A percentile compares a stretch with the other conserved stretches of the same genome.
Conservation (phyloP, 441 rosid species). For the Raphanus hybrid region DNA sequence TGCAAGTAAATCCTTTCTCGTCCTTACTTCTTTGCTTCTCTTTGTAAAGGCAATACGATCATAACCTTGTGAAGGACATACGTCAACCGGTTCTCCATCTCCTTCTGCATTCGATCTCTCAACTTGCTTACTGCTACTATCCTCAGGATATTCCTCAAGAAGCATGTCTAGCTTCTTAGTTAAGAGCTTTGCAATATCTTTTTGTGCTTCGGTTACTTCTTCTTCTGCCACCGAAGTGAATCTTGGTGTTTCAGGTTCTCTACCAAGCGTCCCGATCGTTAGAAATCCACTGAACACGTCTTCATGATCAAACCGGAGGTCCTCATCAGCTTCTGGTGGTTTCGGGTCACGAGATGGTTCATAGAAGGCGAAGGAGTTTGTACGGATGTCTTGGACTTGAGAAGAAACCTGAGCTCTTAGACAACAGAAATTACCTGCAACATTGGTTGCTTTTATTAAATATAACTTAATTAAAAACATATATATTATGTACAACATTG, state of each 20-base stretch:
- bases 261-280: slow-evolving; percentile 32
- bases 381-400: slow-evolving; percentile 40
- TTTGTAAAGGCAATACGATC: slow-evolving; percentile 3
- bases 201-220: slow-evolving; percentile 1
- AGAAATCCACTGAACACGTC: slow-evolving; percentile 38
- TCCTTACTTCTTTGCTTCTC: slow-evolving; percentile 15
- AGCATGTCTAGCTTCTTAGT: slow-evolving; percentile 33
- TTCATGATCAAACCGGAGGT: slow-evolving; percentile 23
- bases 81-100: neutral
- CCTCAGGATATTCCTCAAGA: slow-evolving; percentile 22
- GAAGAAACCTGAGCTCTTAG: slow-evolving; percentile 13
- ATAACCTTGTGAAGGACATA: slow-evolving; percentile 12
- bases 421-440: slow-evolving; percentile 28
- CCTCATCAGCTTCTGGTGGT: slow-evolving; percentile 13
- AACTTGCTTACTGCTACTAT: neutral
- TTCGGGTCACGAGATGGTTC: neutral
- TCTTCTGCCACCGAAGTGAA: slow-evolving; percentile 20
- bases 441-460: neutral
- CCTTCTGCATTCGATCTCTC: slow-evolving; percentile 14
- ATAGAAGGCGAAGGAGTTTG: slow-evolving; percentile 36
- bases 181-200: slow-evolving; percentile 23
- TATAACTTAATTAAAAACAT: neutral
- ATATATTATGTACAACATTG: neutral
- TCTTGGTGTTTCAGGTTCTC: slow-evolving; percentile 41
- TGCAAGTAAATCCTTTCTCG: slow-evolving; percentile 15